These are phyloP conservation scores for Paxillus involutus DNA, from an alignment of 768 basidiomycete species.

Conservation along the genomic window DNA sequence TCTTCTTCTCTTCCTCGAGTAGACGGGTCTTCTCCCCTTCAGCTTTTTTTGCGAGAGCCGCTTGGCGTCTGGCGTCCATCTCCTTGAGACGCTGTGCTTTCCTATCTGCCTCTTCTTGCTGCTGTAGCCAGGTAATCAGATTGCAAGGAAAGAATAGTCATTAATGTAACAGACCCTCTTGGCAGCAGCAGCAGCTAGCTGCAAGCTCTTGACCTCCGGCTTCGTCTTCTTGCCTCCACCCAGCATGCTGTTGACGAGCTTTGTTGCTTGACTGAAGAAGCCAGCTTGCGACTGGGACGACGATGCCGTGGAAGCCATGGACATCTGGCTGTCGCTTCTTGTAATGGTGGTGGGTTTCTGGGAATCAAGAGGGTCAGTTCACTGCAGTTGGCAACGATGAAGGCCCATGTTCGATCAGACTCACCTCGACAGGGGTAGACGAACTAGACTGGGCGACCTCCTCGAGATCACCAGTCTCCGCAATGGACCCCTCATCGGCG, in stretches of 20 bases:
- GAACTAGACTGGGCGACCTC: conserved; percentile 40
- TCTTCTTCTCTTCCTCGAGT: conserved; percentile 67
- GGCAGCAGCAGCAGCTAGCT: conserved; percentile 78
- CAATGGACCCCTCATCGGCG: conserved; percentile 31
- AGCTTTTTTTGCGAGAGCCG: conserved; percentile 67
- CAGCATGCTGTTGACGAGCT: conserved; percentile 64
- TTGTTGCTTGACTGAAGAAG: conserved; percentile 70
- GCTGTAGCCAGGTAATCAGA: conserved; percentile 45
- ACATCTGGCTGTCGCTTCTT: conserved; percentile 55
- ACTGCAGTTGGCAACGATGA: neutral
- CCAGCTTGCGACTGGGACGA: conserved; percentile 49
- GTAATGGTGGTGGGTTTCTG: conserved; percentile 15
- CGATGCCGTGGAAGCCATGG: conserved; percentile 44
- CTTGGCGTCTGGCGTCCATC: conserved; percentile 81
- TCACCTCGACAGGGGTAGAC: conserved; percentile 44
- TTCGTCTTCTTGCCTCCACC: conserved; percentile 71
- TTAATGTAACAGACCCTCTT: conserved; percentile 68
- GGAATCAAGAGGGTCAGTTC: conserved; percentile 13
- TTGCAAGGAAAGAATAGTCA: neutral
- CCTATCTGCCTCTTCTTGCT: conserved; percentile 86
- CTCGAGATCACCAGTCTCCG: conserved; percentile 36
- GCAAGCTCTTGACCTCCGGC: conserved; percentile 77
- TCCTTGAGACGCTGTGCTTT: conserved; percentile 73
- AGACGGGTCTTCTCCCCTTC: conserved; percentile 71
- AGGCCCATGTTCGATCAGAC: conserved; percentile 10